Conservation (phyloP, 192 early-diverging fungal species). For the Backusella australiensis region DNA sequence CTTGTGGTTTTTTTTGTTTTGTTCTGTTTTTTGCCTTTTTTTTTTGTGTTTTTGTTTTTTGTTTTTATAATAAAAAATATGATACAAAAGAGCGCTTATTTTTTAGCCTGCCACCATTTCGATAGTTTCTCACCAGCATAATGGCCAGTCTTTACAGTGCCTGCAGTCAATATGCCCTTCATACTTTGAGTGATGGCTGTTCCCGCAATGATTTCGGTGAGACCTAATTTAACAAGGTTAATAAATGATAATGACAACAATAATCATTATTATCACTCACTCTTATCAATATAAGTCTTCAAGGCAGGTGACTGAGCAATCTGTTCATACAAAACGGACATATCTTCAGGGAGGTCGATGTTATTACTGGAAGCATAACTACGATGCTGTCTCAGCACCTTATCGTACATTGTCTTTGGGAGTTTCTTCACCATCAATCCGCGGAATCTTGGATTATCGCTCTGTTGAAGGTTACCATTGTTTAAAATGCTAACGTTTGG, state of each 20-base stretch:
- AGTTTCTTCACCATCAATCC: slow-evolving; percentile 76
- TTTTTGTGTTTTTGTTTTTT: not conserved
- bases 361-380: slow-evolving; percentile 22
- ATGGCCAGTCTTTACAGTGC: slow-evolving; percentile 55
- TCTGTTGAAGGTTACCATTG: slow-evolving; percentile 43
- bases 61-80: not conserved
- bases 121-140: slow-evolving; percentile 61
- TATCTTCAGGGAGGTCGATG: slow-evolving; percentile 20
- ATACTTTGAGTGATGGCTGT: slow-evolving; percentile 87
- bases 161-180: slow-evolving; percentile 93
- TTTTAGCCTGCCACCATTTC: slow-evolving; percentile 50
- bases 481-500: slow-evolving; percentile 41
- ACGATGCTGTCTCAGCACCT: slow-evolving; percentile 45
- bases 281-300: slow-evolving; percentile 38
- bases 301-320: slow-evolving; percentile 42
- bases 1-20: not conserved
- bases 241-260: not conserved
- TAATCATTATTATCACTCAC: slow-evolving; percentile 33
- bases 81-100: slow-evolving; percentile 23
- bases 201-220: slow-evolving; percentile 37
- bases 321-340: slow-evolving; percentile 39
- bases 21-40: too few species aligned
- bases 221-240: slow-evolving; percentile 11
- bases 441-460: slow-evolving; percentile 57
- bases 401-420: slow-evolving; percentile 72